Base-by-base conservation (phyloP, 176 grass and related monocot genomes). In the Eleusine coracana region DNA sequence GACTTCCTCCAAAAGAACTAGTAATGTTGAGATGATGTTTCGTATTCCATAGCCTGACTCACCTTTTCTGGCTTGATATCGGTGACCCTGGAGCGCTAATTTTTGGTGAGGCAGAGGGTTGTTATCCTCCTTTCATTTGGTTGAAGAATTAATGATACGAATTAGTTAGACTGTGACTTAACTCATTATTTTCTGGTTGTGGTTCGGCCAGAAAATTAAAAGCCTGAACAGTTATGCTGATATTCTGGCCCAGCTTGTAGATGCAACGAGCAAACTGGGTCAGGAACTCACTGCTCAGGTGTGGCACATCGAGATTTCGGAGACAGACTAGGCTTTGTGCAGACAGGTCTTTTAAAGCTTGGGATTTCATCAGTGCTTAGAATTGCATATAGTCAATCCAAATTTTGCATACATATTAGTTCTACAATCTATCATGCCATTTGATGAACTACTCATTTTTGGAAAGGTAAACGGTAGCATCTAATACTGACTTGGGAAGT, bases 231-330 rank as follows among this genome's bases (percentile, higher is more conserved):
- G 54, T 1, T 9, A 71, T 55, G 58, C 37, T 36, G 23, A 78
- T 83, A 58, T 41, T 18, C 56, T 78, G 80, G 80, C 72, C 86
- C 66, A 73, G 67, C 48, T 63, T 61, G 27, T 61, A 61, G 58
- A 2, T 27, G 23, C 58, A 82, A 66, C 73, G n/a, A 80, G 49
- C 64, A 82, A 82, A 45, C 86, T 63, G 65, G 28, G 15, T 76
- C 59, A 31, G 40, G 16, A 10, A 17, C 10, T 78, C 16, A 3
- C 9, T 79, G 8, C 17, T 37, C 25, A 79, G 62, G 40, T 72
- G 44, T 83, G 36, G 42, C 46, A 64, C 66, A 70, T 71, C 42
- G 48, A 52, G 55, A 66, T 54, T 70, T 17, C 34, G 3, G 23
- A 45, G 56, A 70, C 36, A 78, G 67, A 10, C 31, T 77, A 71